Percentiles rank a stretch among this genome's conserved stretches.
phyloP scores from a whole-genome alignment of 345 rosid species.

The Arabis alpina region DNA sequence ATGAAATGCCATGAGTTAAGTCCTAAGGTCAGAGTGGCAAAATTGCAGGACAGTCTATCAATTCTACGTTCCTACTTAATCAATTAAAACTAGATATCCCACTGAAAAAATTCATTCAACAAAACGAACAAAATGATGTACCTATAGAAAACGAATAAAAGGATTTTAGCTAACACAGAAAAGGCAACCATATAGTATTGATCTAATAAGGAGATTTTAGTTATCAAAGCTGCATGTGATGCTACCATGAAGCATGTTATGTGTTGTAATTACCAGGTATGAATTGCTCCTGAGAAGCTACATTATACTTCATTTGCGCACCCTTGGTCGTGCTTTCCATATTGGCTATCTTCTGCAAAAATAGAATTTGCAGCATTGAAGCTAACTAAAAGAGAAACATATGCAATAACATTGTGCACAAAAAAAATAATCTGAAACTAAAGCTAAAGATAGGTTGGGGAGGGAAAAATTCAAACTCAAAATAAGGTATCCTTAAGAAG shows the following conservation, averaged over 20 bases:
- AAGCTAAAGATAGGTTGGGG: neutral
- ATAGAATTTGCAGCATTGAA: neutral
- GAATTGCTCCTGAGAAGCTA: conserved; percentile 28
- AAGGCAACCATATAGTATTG: neutral
- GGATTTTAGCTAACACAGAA: neutral
- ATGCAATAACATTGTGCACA: neutral
- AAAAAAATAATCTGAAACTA: neutral
- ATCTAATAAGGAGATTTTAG: conserved; percentile 17
- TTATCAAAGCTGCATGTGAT: neutral
- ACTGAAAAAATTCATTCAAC: neutral
- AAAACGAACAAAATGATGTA: neutral
- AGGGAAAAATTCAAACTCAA: neutral
- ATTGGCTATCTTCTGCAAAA: conserved; percentile 41
- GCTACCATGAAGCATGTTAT: conserved; percentile 18
- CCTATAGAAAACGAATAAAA: neutral
- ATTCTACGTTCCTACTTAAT: neutral
- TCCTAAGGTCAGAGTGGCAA: neutral
- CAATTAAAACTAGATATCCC: neutral
- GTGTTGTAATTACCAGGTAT: conserved; percentile 17
- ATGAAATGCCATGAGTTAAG: conserved; percentile 2
- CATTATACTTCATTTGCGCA: conserved; percentile 14
- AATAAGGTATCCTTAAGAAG: neutral
- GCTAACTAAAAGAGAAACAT: conserved; percentile 3
- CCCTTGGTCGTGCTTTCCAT: conserved; percentile 8
- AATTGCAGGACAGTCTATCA: conserved; percentile 1